These are phyloP conservation scores for Cladophialophora carrionii DNA, from an alignment of 2,329 filamentous ascomycete genomes.

Conservation along the genomic window DNA sequence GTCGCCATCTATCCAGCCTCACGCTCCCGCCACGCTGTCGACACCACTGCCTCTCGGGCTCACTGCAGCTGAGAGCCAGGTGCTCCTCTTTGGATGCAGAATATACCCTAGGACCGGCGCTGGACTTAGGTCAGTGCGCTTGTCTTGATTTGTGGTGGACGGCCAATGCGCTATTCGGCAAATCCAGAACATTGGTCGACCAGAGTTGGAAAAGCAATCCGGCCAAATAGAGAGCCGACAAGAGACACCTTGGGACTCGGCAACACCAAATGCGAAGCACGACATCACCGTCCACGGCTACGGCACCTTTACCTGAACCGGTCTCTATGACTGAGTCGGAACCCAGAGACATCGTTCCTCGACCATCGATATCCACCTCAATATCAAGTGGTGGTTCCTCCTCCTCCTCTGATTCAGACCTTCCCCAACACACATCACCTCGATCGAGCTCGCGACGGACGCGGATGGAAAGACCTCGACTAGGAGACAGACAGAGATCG, in stretches of 20 bases:
- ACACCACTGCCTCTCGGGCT: slow-evolving; percentile 17
- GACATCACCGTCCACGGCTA: slow-evolving; percentile 27
- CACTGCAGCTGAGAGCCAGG: slow-evolving; percentile 16
- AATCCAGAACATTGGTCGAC: slow-evolving; percentile 24
- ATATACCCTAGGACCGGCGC: slow-evolving; percentile 19
- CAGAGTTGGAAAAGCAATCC: slow-evolving; percentile 25
- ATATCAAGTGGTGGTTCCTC: slow-evolving; percentile 45
- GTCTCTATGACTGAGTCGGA: slow-evolving; percentile 26
- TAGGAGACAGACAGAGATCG: slow-evolving; percentile 76
- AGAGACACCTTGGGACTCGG: neutral
- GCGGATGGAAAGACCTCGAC: slow-evolving; percentile 63
- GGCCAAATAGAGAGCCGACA: neutral
- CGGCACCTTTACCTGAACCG: slow-evolving; percentile 26
- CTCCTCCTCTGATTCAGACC: slow-evolving; percentile 53
- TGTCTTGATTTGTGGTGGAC: slow-evolving; percentile 11
- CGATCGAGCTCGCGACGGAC: slow-evolving; percentile 57
- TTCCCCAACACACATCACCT: slow-evolving; percentile 49
- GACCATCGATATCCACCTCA: slow-evolving; percentile 31
- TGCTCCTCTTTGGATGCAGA: slow-evolving; percentile 21
- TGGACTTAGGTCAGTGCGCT: slow-evolving; percentile 26
- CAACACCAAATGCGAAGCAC: slow-evolving; percentile 22
- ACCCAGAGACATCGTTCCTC: slow-evolving; percentile 10
- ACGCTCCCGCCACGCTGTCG: neutral
- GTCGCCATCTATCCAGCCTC: slow-evolving; percentile 7
- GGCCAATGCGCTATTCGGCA: slow-evolving; percentile 31